Conservation (phyloP, 768 basidiomycete species). For the Psilocybe azurescens region DNA sequence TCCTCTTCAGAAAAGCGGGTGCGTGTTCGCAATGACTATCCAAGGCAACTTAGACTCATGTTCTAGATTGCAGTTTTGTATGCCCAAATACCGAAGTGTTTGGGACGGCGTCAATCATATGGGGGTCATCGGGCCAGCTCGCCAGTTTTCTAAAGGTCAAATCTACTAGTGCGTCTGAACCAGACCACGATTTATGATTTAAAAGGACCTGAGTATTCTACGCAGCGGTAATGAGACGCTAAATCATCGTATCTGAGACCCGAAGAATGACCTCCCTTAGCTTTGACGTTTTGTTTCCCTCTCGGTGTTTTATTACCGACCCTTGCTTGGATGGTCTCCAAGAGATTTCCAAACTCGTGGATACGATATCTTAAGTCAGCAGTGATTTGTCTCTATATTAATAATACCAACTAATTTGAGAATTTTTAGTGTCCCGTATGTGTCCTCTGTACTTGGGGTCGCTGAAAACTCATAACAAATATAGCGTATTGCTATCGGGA, state of each 20-base stretch:
- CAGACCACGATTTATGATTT: too few relatives aligned
- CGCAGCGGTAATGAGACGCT: not conserved
- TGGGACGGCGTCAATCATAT: conserved; percentile 57
- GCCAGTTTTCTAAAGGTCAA: conserved; percentile 56
- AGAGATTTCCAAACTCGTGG: not conserved
- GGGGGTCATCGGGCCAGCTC: conserved; percentile 61
- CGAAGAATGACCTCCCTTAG: not conserved
- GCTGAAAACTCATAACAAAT: not conserved
- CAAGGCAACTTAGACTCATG: not conserved
- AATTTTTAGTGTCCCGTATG: not conserved
- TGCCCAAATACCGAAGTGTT: conserved; percentile 56
- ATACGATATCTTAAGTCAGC: not conserved
- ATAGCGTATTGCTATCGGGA: conserved; percentile 34
- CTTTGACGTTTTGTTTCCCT: not conserved
- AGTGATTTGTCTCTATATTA: not conserved
- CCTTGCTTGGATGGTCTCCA: not conserved
- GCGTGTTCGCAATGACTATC: not conserved
- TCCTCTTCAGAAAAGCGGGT: conserved; percentile 1
- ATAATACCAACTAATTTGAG: not conserved
- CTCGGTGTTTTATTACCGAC: conserved; percentile 17
- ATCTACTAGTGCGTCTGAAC: conserved; percentile 46
- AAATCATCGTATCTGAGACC: too few relatives aligned
- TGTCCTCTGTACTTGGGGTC: not conserved
- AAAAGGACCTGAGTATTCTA: not conserved
- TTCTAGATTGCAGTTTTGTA: conserved; percentile 39